Base-by-base conservation (phyloP, 139 green algal species). In the Volvox reticuliferus region DNA sequence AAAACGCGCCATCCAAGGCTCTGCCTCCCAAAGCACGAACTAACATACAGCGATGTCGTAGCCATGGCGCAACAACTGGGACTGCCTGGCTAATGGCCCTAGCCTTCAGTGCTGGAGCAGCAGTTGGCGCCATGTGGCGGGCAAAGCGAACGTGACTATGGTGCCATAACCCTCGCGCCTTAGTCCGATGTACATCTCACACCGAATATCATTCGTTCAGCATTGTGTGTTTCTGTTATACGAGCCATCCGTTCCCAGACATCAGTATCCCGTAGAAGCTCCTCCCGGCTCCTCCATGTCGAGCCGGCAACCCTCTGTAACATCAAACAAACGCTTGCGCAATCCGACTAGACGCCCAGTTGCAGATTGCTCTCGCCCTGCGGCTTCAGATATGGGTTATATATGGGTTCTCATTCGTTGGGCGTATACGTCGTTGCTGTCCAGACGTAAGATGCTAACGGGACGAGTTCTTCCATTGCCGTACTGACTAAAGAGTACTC, bases 371-470 rank as follows among this genome's bases (percentile, higher is more conserved):
- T 94, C 28, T 97, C 96, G 79, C 95, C 65, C 12, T 94, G 87
- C 24, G 98, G 79, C 87, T 93, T 92, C 36, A 98, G 94, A 93
- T 99, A 99, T 0, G 98, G 96, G 90, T 99, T 93, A 98, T 94
- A 93, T 99, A 99, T 0, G 98, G 96, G 90, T 99, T 93, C 21
- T 83, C 76, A 35, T 82, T 79, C 20, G 84, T 88, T 50, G 93
- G 91, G 22, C 97, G 95, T 94, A 99, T n/a, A 99, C 77, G 95
- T 95, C 17, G 97, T 87, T 17, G 96, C 98, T 24, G 96, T 98
- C 83, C 96, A 95, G 68, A 97, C 87, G 91, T 99, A 99, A 93
- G 99, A 99, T 19, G 94, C 91, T 77, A 99, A 92, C 37, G 97
- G 98, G 12, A 97, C 98, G 35, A 98, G 36, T 93, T 99, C 95